Conservation (phyloP, 2,329 filamentous ascomycete species). For the Chalaropsis ovoidea region DNA sequence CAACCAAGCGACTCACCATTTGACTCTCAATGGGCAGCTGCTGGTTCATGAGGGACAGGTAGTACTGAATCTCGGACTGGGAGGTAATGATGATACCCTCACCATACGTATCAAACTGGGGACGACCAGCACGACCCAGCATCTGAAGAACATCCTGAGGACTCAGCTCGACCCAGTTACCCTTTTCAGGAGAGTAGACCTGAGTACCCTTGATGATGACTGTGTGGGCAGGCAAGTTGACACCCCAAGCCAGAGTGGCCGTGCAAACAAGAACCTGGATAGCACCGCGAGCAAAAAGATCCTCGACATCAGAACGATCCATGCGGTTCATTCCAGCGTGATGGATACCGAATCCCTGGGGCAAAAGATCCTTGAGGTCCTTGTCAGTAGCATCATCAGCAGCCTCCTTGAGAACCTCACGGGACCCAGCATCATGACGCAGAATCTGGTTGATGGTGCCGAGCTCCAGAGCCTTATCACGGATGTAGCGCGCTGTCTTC, state of each 20-base stretch:
- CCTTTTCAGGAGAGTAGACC: slow-evolving; percentile 96
- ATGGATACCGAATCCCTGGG: slow-evolving; percentile 96
- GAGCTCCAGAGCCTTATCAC: slow-evolving; percentile 92
- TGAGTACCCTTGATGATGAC: slow-evolving; percentile 99
- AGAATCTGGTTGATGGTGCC: slow-evolving; percentile 96
- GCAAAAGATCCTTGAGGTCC: slow-evolving; percentile 85
- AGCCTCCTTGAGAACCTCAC: slow-evolving; percentile 79
- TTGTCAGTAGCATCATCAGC: slow-evolving; percentile 71
- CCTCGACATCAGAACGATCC: slow-evolving; percentile 92
- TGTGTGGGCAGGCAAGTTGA: slow-evolving; percentile 93
- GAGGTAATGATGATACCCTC: slow-evolving; percentile 98
- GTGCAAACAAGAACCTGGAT: slow-evolving; percentile 96
- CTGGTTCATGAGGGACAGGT: slow-evolving; percentile 90
- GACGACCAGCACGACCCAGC: slow-evolving; percentile 91
- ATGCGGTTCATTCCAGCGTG: slow-evolving; percentile 93
- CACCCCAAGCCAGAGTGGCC: slow-evolving; percentile 97
- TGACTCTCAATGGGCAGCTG: slow-evolving; percentile 97
- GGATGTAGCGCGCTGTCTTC: slow-evolving; percentile 91
- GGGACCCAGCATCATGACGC: slow-evolving; percentile 80
- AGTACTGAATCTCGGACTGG: slow-evolving; percentile 91
- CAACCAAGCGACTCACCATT: slow-evolving; percentile 80
- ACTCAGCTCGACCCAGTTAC: slow-evolving; percentile 94
- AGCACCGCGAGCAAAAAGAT: slow-evolving; percentile 80
- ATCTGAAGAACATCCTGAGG: slow-evolving; percentile 97
- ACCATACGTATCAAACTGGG: slow-evolving; percentile 94